phyloP scores from a whole-genome alignment of 1,284 basidiomycete genomes.

The Irpex sp. region DNA sequence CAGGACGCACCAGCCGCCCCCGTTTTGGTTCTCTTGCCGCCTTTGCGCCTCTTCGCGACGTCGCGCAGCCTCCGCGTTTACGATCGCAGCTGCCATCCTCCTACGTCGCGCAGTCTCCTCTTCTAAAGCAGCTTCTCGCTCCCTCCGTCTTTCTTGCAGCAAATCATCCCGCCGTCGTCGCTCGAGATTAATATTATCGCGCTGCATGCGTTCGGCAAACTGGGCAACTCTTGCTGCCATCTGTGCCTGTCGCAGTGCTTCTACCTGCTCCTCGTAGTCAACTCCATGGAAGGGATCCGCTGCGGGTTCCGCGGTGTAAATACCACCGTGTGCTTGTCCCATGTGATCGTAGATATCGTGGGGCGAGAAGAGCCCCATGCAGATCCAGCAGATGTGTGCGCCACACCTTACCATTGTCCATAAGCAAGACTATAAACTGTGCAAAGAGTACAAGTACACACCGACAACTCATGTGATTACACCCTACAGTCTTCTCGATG shows the following conservation, averaged over 20 bases:
- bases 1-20: neutral
- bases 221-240: neutral
- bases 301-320: conserved; percentile 3
- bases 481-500: conserved; percentile 27
- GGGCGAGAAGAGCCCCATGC: conserved; percentile 13
- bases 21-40: neutral
- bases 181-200: neutral
- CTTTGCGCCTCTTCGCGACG: neutral
- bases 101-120: neutral
- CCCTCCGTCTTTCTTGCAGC: neutral
- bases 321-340: conserved; percentile 14
- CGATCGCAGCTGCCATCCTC: neutral
- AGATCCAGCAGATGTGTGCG: conserved; percentile 27
- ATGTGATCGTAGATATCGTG: conserved; percentile 14
- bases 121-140: neutral
- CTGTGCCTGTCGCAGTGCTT: neutral
- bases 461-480: conserved; percentile 26
- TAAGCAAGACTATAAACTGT: neutral
- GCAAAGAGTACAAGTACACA: neutral
- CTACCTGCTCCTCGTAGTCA: neutral
- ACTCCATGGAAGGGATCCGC: neutral
- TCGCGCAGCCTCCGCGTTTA: neutral
- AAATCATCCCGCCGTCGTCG: neutral
- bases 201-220: neutral
- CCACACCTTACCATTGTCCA: conserved; percentile 13